These are phyloP conservation scores for Diaporthe sp. DNA, from an alignment of 2,329 filamentous ascomycete species.

Conservation along the genomic window DNA sequence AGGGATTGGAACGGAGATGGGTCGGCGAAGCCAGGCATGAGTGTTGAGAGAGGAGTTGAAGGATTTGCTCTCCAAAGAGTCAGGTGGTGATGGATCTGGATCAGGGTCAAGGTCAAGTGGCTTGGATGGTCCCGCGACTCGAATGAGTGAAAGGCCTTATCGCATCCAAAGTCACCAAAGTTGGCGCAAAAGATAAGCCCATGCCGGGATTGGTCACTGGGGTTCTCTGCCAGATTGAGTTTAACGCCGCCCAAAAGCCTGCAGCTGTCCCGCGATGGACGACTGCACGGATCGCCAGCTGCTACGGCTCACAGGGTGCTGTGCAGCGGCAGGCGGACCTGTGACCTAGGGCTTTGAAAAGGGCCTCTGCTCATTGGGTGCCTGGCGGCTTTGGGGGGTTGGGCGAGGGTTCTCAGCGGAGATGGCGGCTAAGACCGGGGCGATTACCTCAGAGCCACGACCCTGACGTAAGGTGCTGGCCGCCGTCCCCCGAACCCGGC, in stretches of 20 bases:
- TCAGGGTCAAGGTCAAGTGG: conserved; percentile 32
- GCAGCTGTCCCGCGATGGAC: conserved; percentile 25
- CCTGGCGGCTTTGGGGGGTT: conserved; percentile 2
- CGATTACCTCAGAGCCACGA: conserved; percentile 1
- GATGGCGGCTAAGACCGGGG: conserved; percentile 24
- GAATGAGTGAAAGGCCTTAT: conserved; percentile 35
- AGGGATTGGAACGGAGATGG: neutral
- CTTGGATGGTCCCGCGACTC: conserved; percentile 29
- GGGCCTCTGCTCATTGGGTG: conserved; percentile 21
- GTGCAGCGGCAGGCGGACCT: conserved; percentile 26
- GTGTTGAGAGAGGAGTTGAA: conserved; percentile 17
- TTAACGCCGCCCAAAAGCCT: conserved; percentile 7
- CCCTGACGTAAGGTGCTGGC: conserved; percentile 21
- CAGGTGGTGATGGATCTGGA: conserved; percentile 30
- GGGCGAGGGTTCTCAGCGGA: conserved; percentile 17
- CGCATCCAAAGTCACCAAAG: conserved; percentile 9
- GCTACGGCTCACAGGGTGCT: conserved; percentile 19
- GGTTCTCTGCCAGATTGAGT: conserved; percentile 18
- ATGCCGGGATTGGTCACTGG: neutral
- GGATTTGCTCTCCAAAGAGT: conserved; percentile 24
- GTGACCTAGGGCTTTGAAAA: conserved; percentile 10
- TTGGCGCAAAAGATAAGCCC: conserved; percentile 34
- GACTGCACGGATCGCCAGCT: conserved; percentile 23
- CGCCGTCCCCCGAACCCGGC: neutral
- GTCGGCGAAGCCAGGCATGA: conserved; percentile 10